Evolutionary conservation across 2,329 filamentous ascomycete genomes (phyloP).

Genomic region (Exophiala viscosa): DNA sequence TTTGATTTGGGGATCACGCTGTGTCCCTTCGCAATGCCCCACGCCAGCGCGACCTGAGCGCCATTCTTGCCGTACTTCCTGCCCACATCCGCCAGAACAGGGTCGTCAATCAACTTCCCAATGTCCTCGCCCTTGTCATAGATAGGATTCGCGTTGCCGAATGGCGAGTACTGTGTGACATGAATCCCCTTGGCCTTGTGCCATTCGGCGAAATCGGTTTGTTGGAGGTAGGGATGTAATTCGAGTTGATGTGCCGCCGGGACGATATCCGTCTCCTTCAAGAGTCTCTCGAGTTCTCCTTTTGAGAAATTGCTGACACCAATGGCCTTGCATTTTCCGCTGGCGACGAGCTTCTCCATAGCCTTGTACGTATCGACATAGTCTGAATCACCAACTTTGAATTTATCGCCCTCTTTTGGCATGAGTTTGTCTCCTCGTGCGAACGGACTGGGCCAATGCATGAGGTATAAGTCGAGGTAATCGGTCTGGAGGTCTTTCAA

Average conservation of each 20-base stretch:
- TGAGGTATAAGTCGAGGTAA: slow-evolving; percentile 67
- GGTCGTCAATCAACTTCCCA: slow-evolving; percentile 51
- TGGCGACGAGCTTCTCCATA: slow-evolving; percentile 42
- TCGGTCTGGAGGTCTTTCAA: slow-evolving; percentile 61
- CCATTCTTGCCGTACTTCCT: slow-evolving; percentile 51
- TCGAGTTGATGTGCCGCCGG: slow-evolving; percentile 53
- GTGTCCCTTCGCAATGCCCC: slow-evolving; percentile 51
- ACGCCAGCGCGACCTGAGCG: slow-evolving; percentile 53
- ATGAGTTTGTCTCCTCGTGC: slow-evolving; percentile 46
- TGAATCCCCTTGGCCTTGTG: slow-evolving; percentile 51
- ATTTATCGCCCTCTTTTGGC: slow-evolving; percentile 45
- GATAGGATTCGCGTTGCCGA: slow-evolving; percentile 53
- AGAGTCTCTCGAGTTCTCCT: slow-evolving; percentile 46
- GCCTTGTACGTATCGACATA: slow-evolving; percentile 52
- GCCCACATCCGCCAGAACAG: slow-evolving; percentile 48
- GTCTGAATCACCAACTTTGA: slow-evolving; percentile 43
- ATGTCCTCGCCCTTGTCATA: slow-evolving; percentile 45
- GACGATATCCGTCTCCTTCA: slow-evolving; percentile 43
- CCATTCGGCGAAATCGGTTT: slow-evolving; percentile 47
- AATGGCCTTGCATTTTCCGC: slow-evolving; percentile 48
- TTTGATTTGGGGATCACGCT: slow-evolving; percentile 50
- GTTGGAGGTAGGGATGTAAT: slow-evolving; percentile 53
- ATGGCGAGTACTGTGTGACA: slow-evolving; percentile 53
- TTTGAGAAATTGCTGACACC: slow-evolving; percentile 53
- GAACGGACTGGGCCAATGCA: slow-evolving; percentile 62